Evolutionary conservation across 2,329 filamentous ascomycete species (phyloP), one percentile per base, ranked within the genome.

Genomic region (Trematosphaeria pertusa): DNA sequence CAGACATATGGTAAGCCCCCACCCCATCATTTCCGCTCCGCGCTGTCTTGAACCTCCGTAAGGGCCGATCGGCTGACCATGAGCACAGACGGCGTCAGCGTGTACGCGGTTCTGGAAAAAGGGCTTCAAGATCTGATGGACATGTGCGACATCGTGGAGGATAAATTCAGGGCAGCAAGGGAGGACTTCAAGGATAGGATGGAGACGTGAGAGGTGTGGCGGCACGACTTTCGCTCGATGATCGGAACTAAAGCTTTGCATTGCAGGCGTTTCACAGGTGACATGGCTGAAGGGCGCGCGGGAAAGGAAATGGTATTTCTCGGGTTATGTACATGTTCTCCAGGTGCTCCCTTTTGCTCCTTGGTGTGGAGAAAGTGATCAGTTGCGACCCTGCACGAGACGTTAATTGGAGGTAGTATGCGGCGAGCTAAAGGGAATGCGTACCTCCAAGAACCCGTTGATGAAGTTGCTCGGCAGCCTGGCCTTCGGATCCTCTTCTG

Each of bases 371-470:
- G 31, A 22, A 24, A 8, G 14, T 28, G 26, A 42, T 67, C 54
- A 74, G 56, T 74, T 74, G 46, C 71, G 66, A 55, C 71, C 71
- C 71, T 74, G 37, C 36, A 33, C 22, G 19, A 37, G 15, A 24
- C n/a, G 39, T 48, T 42, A 46, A 41, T 62, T 26, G 52, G 51
- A 10, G 14, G 18, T 37, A 37, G n/a, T 21, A 12, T 18, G 24
- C 8, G 12, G 11, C 24, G 20, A 22, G 14, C 26, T 3, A 4
- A 6, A n/a, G 7, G 26, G 5, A 7, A 4, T 11, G 46, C 84
- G 71, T 78, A 92, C 94, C 89, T 97, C 91, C 66, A 99, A 80
- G 80, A 99, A 99, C 38, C 91, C 91, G 62, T 86, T 83, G 78
- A 99, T 95, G 78, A 99, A 99, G 79, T 84, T 94, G 65, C 85